Base-by-base conservation (phyloP, 257 asterid species). In the Paraleonurus japonicus region DNA sequence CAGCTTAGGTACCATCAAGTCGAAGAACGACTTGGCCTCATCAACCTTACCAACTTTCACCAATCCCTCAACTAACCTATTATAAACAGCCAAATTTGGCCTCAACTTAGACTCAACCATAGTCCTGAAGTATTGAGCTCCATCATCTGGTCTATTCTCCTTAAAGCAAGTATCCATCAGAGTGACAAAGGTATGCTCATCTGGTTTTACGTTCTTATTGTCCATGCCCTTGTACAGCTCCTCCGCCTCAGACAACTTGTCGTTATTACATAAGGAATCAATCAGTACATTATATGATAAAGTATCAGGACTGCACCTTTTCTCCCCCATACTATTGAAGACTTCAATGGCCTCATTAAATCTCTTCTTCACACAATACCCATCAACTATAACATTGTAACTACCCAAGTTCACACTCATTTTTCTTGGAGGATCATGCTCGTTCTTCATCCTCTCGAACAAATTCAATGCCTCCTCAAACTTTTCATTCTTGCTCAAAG, bases 51-150 rank as follows among this genome's bases (percentile, higher is more conserved):
- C 97, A 61, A 81, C 92, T 76, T 88, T 89, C 69, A 94, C 93
- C 82, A 94, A 72, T 15, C 85, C 96, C 68, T 89, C 96, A 20
- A 94, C 81, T 79, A 89, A 61, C 74, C 86, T 83, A 72, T 84
- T 83, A 61, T 89, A 94, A 61, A 91, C 95, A 7, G 51, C 92
- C 75, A 91, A 73, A 53, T 88, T 91, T 58, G 99, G 97, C 84
- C 96, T 86, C 80, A 82, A 72, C 76, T 91, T 91, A 0, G 95
- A 81, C 66, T 94, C 96, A n/a, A 94, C 88, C 97, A 91, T 94
- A 0, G 96, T 78, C 81, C 70, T 84, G 51, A 81, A 94, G 80
- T 94, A 91, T 0, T 73, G 79, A 22, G 96, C 90, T 13, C 96
- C 96, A 75, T 86, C 97, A 73, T 84, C 92, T 0, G 92, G 92